Percentiles rank a stretch among this genome's conserved stretches.
Evolutionary conservation across 129 eudicot genomes (phyloP).

Genomic region (Arctium minus): DNA sequence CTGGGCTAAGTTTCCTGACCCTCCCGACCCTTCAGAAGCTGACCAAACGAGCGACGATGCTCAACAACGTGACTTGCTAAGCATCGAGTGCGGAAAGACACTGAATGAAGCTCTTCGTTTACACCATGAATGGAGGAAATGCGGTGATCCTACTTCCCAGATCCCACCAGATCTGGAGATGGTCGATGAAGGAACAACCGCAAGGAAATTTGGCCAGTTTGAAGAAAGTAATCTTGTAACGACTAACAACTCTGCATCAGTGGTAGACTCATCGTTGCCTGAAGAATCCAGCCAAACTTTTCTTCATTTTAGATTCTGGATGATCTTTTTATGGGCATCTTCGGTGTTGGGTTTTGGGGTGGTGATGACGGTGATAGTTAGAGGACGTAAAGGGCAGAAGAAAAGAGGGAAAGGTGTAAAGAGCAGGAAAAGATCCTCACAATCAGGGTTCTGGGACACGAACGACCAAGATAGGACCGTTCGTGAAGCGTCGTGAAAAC

Average conservation of each 20-base stretch:
- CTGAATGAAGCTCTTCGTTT: constrained; percentile 72
- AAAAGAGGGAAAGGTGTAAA: constrained; percentile 59
- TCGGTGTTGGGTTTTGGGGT: constrained; percentile 55
- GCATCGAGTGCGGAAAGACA: constrained; percentile 78
- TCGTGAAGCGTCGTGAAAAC: constrained; percentile 35
- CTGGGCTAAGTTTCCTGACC: constrained; percentile 95
- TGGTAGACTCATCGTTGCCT: constrained; percentile 44
- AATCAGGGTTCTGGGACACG: constrained; percentile 48
- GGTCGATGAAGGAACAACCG: constrained; percentile 22
- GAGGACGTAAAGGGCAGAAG: constrained; percentile 58
- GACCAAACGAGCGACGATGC: constrained; percentile 46
- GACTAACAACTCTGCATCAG: constrained; percentile 20
- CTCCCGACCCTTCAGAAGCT: constrained; percentile 71
- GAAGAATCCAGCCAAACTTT: constrained; percentile 36
- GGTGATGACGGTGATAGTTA: constrained; percentile 53
- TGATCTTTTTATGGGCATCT: constrained; percentile 58
- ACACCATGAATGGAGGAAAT: constrained; percentile 58
- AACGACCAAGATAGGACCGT: constrained; percentile 44
- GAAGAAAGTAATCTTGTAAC: constrained; percentile 23
- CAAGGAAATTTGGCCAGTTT: constrained; percentile 34
- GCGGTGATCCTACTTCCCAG: constrained; percentile 42
- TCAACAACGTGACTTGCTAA: constrained; percentile 62
- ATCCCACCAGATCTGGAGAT: constrained; percentile 27
- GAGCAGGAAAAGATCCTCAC: constrained; percentile 47
- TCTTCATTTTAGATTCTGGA: constrained; percentile 64